Base-by-base conservation (phyloP, 164 flowering plant species). In the Macadamia tetraphylla region DNA sequence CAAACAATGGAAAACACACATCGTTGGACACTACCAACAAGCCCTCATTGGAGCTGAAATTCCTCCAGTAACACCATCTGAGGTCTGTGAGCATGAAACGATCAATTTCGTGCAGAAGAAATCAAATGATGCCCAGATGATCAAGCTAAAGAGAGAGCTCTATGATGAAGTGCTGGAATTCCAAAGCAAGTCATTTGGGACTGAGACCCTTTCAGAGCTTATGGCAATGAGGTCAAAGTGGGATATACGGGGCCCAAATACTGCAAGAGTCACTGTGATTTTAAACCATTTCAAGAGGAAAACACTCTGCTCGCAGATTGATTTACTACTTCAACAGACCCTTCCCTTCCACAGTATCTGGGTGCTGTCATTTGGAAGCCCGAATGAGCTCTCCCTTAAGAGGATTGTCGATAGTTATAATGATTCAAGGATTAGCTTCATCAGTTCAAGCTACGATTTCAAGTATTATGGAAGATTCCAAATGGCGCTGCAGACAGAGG, bases 391-490 rank as follows among this genome's bases (percentile, higher is more conserved):
- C 2, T 73, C 88, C 2, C 70, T 94, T 42, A 84, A 75, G 76
- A 79, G 84, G 62, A 94, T 94, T 53, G 96, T 87, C 0, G 88
- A 88, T 0, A 88, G 95, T 77, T 90, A 94, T 63, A 94, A 94
- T 46, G 79, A 91, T 68, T 72, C 94, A 5, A 84, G 86, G 66
- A 91, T 94, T 72, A 94, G 97, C 74, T 92, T 94, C 81, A 77
- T 90, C 23, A 86, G 92, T 48, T 94, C 99, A 29, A 86, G 81
- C 75, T 88, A 94, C 58, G 99, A 94, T 71, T 94, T 92, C 76
- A 94, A 94, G 82, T 94, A 94, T 78, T 92, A 87, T 53, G 99
- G 99, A 42, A 85, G 99, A 79, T 94, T 94, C 67, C 99, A 94
- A 69, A 85, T 94, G 92, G 99, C 99, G 3, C 70, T 94, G 32